Conservation (phyloP, 768 basidiomycete species). For the Xerocomus spinulosus region DNA sequence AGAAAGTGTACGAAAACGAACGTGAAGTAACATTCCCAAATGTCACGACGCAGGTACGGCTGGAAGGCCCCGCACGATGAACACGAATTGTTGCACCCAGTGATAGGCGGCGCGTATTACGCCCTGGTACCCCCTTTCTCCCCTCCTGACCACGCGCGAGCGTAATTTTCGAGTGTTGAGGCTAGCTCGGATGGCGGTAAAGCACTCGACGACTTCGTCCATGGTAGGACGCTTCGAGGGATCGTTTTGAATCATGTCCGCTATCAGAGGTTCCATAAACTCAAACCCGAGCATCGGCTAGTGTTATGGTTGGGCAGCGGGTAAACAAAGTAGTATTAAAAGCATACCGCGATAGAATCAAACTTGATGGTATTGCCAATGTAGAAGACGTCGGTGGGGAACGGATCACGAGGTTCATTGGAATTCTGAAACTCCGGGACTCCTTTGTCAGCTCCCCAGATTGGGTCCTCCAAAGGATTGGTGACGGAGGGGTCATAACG, state of each 20-base stretch:
- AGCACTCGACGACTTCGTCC: neutral
- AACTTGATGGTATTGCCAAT: constrained; percentile 35
- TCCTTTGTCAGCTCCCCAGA: constrained; percentile 38
- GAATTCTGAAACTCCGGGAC: constrained; percentile 34
- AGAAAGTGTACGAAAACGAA: too few species aligned
- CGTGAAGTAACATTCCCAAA: neutral
- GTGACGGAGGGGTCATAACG: constrained; percentile 18
- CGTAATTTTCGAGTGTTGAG: neutral
- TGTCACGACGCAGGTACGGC: neutral
- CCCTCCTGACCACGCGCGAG: neutral
- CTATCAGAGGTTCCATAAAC: neutral
- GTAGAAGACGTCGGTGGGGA: constrained; percentile 40
- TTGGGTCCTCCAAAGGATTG: constrained; percentile 24
- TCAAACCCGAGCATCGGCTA: neutral
- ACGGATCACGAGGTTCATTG: constrained; percentile 29
- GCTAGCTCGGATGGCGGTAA: neutral
- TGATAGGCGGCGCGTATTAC: neutral
- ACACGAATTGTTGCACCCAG: neutral
- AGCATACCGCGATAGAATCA: constrained; percentile 19
- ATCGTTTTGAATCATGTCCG: neutral
- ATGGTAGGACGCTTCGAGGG: neutral
- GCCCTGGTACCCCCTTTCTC: neutral
- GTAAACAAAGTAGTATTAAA: neutral
- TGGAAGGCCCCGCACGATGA: neutral
- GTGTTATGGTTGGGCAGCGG: neutral